Conservation (phyloP, 2,329 filamentous ascomycete genomes). For the Monosporascus sp. region DNA sequence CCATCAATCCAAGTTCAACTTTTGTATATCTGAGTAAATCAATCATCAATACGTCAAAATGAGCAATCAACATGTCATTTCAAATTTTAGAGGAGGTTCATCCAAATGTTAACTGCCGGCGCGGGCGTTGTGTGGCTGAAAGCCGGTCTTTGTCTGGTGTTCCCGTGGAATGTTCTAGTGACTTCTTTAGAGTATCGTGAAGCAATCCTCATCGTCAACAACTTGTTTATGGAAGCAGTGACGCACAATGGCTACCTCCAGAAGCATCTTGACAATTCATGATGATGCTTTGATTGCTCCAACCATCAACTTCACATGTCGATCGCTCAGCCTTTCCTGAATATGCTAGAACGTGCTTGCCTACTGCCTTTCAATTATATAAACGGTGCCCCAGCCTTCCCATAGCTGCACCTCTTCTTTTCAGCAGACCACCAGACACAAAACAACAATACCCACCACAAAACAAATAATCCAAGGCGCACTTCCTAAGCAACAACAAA, state of each 20-base stretch:
- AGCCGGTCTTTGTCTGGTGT: background rate
- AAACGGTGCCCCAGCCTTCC: constrained; percentile 13
- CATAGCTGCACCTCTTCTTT: constrained; percentile 9
- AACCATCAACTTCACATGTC: constrained; percentile 13
- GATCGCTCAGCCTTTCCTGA: constrained; percentile 19
- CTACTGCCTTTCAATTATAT: constrained; percentile 22
- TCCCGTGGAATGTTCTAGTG: constrained; percentile 23
- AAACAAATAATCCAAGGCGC: constrained; percentile 3
- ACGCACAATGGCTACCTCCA: constrained; percentile 4
- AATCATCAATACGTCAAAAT: no score
- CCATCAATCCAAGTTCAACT: no score
- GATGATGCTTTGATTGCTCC: constrained; percentile 7
- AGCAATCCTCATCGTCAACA: constrained; percentile 6
- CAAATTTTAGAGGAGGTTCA: no score
- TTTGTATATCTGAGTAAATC: no score
- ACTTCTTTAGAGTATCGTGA: constrained; percentile 18
- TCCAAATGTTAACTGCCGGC: no score
- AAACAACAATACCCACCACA: constrained; percentile 11
- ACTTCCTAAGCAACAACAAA: constrained; percentile 13
- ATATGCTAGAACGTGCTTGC: constrained; percentile 18
- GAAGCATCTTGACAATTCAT: constrained; percentile 24
- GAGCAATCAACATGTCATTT: no score
- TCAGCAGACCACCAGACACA: constrained; percentile 21
- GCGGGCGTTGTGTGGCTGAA: background rate
- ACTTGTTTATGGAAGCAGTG: constrained; percentile 6